Base-by-base conservation (phyloP, 106 monocot species). In the Vanilla planifolia region DNA sequence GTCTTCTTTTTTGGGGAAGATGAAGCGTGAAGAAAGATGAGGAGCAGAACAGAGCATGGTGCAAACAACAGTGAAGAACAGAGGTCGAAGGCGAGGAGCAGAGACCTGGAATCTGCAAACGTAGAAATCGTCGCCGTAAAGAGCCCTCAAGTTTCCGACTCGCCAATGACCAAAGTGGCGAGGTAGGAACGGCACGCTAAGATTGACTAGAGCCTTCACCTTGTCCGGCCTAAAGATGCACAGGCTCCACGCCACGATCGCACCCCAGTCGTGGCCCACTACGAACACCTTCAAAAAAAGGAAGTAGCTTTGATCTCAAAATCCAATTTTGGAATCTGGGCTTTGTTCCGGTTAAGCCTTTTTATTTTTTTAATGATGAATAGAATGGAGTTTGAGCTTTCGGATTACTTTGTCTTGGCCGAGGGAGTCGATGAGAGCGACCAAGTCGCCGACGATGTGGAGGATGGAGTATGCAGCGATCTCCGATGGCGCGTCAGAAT, bases 211-310 rank as follows among this genome's bases (percentile, higher is more conserved):
- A 46, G 46, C 46, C 6, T 46, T 46, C 1, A 46, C 46, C 6
- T 46, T 46, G 17, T 46, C 46, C 46, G 46, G 46, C 46, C 46
- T 46, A 20, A 46, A 46, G 21, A 6, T 13, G 16, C 46, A 46
- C 1, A 46, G 46, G n/a, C n/a, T n/a, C 82, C 87, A 82, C 22
- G 87, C 79, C 37, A 79, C 61, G 14, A 71, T 27, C 26, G 87
- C 78, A 17, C 88, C 88, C 79, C 88, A 83, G 52, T 83, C 83
- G 21, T 46, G 46, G 19, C 46, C 46, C 4, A 46, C 46, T 20
- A 46, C 46, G 17, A 46, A 46, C n/a, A 46, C 46, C 46, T 46
- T 46, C 46, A 46, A n/a, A n/a, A n/a, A n/a, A n/a, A n/a, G n/a
- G n/a, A n/a, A n/a, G n/a, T n/a, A n/a, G n/a, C n/a, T n/a, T n/a